Percentiles rank a stretch among this genome's conserved stretches.
Conservation (phyloP, 805 yeast species). For the Saccharomycopsis babjevae region DNA sequence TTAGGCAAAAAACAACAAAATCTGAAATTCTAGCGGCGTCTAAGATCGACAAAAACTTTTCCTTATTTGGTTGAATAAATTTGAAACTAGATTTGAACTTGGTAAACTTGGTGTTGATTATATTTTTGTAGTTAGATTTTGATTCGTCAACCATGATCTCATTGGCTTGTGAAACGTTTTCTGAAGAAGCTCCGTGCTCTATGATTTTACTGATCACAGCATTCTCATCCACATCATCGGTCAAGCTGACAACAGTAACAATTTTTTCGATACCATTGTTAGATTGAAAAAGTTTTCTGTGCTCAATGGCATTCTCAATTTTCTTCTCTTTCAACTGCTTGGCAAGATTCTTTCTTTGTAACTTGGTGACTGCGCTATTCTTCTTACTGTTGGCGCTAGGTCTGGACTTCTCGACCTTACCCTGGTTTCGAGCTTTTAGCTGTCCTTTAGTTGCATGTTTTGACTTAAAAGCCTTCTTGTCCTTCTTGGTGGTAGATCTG, state of each 20-base stretch:
- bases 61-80: conserved; percentile 59
- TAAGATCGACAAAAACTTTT: conserved; percentile 54
- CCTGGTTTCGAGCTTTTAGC: conserved; percentile 68
- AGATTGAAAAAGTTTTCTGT: conserved; percentile 71
- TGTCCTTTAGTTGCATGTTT: conserved; percentile 86
- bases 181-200: conserved; percentile 25
- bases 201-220: conserved; percentile 39
- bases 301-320: conserved; percentile 46
- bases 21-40: conserved; percentile 89
- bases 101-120: conserved; percentile 41
- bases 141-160: neutral
- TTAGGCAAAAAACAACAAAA: conserved; percentile 79
- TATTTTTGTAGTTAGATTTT: conserved; percentile 18
- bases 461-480: conserved; percentile 84
- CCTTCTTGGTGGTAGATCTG: conserved; percentile 71
- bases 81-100: conserved; percentile 71
- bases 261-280: conserved; percentile 73
- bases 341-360: conserved; percentile 68
- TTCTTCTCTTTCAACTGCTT: conserved; percentile 71
- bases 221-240: conserved; percentile 50
- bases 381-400: conserved; percentile 23
- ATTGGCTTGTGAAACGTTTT: conserved; percentile 29
- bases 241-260: conserved; percentile 69
- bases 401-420: conserved; percentile 69
- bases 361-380: conserved; percentile 31